These are phyloP conservation scores for Acrasis kona DNA, from an alignment of 78 protist genomes.

Conservation along the genomic window DNA sequence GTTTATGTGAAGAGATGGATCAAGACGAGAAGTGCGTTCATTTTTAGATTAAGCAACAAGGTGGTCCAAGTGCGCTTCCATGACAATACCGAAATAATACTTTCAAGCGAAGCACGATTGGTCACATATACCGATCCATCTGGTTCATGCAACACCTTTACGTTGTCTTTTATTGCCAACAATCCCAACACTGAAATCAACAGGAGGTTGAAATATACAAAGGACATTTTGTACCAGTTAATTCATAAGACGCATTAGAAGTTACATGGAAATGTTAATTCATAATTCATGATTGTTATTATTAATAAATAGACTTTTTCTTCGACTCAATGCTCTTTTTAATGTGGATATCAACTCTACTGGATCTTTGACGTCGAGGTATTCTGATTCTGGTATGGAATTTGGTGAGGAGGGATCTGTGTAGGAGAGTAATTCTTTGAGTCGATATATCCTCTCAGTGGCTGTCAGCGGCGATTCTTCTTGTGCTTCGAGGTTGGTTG, in stretches of 20 bases:
- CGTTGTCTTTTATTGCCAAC: not conserved
- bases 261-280: not conserved
- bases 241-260: not conserved
- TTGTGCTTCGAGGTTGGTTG: no score
- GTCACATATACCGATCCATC: conserved; percentile 27
- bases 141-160: conserved; percentile 8
- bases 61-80: conserved; percentile 56
- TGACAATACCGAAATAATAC: conserved; percentile 52
- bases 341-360: not conserved
- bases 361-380: not conserved
- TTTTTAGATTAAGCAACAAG: conserved; percentile 58
- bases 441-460: no score
- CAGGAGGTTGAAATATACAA: conserved; percentile 21
- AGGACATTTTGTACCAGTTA: conserved; percentile 22
- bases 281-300: not conserved
- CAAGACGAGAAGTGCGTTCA: conserved; percentile 58
- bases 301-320: not conserved
- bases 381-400: not conserved
- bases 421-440: no score
- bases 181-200: conserved; percentile 16
- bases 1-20: conserved; percentile 77
- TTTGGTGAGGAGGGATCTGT: not conserved
- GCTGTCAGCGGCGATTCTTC: no score
- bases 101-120: not conserved
- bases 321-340: not conserved